Conservation (phyloP, 805 yeast species). For the Candida dendrica region DNA sequence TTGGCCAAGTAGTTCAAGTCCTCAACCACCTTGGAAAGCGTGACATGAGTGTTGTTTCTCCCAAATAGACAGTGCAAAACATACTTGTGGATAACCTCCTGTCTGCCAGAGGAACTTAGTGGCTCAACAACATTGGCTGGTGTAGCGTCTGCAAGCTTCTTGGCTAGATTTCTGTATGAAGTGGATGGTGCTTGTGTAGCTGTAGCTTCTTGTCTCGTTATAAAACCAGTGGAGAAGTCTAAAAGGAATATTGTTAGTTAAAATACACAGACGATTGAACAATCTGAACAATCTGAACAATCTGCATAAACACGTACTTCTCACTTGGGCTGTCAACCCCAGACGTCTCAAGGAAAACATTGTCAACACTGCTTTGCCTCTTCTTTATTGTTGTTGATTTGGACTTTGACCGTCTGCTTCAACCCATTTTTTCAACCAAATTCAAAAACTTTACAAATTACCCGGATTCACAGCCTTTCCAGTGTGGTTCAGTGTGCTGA, state of each 20-base stretch:
- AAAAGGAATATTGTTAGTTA: neutral
- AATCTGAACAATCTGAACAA: too few relatives aligned
- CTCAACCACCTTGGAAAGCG: conserved; percentile 65
- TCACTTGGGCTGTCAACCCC: too few relatives aligned
- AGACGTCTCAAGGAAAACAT: too few relatives aligned
- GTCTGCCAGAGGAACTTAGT: conserved; percentile 3
- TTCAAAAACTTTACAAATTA: too few relatives aligned
- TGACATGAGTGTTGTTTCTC: conserved; percentile 75
- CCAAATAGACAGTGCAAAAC: conserved; percentile 71
- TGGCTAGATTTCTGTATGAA: conserved; percentile 4
- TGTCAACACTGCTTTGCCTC: too few relatives aligned
- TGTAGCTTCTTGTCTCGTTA: conserved; percentile 7
- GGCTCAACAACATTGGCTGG: conserved; percentile 10
- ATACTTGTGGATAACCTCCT: conserved; percentile 45
- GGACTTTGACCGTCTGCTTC: too few relatives aligned
- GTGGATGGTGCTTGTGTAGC: conserved; percentile 2
- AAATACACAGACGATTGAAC: too few relatives aligned
- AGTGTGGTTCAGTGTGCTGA: too few relatives aligned
- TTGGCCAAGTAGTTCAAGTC: conserved; percentile 52
- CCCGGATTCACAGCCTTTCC: too few relatives aligned
- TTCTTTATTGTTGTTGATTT: too few relatives aligned
- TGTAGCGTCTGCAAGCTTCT: neutral
- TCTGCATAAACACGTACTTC: too few relatives aligned
- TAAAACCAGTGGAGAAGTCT: conserved; percentile 3
- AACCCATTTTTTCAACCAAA: too few relatives aligned